Conservation (phyloP, 2,329 filamentous ascomycete species). For the Penicillium hesseltinei region DNA sequence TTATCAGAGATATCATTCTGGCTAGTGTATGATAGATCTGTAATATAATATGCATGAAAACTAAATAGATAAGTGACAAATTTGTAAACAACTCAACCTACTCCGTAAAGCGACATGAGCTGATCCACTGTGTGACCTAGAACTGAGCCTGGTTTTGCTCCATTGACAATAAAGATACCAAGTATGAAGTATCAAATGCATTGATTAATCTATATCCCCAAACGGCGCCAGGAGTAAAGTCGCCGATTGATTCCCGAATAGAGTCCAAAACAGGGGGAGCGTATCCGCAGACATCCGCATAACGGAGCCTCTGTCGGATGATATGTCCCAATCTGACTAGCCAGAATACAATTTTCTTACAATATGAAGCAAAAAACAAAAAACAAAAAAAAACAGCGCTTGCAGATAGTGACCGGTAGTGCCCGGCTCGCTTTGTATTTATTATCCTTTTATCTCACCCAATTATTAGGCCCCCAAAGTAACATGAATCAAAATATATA, state of each 20-base stretch:
- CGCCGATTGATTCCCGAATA: background rate
- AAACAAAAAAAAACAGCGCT: background rate
- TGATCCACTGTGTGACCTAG: no score
- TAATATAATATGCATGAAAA: conserved; percentile 16
- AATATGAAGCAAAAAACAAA: background rate
- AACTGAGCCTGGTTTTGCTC: background rate
- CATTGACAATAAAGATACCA: background rate
- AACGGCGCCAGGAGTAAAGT: background rate
- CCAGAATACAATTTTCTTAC: conserved; percentile 1
- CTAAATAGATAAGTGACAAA: background rate
- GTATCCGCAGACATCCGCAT: conserved; percentile 5
- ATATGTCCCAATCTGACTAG: conserved; percentile 3
- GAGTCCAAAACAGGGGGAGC: background rate
- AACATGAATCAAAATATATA: background rate
- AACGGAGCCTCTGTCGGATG: conserved; percentile 2
- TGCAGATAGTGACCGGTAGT: background rate
- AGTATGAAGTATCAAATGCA: background rate
- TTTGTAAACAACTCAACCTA: background rate
- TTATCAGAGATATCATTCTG: background rate
- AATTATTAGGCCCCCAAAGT: background rate
- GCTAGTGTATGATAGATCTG: conserved; percentile 20
- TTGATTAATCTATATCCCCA: background rate
- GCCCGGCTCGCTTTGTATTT: background rate
- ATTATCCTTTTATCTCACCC: background rate
- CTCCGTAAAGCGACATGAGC: background rate